Conservation (phyloP, 139 green algal species). For the Micractinium conductrix region DNA sequence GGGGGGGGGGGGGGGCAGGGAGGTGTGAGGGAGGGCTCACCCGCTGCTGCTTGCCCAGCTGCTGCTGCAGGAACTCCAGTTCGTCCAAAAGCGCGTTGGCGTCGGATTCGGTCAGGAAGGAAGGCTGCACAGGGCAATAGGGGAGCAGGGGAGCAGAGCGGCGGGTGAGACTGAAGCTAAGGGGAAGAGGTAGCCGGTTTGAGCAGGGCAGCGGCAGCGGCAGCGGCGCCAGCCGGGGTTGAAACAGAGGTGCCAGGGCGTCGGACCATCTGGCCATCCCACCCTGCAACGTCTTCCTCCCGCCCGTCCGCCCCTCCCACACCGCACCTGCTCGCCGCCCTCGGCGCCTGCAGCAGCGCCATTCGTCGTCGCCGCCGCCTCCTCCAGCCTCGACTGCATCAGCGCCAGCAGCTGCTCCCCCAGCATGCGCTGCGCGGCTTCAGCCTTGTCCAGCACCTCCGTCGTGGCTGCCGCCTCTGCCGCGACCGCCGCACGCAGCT, state of each 20-base stretch:
- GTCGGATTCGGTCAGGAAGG: conserved; percentile 13
- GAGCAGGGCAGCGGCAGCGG: too few relatives aligned
- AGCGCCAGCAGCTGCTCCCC: conserved; percentile 32
- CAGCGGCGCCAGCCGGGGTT: too few relatives aligned
- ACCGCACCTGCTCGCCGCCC: neutral
- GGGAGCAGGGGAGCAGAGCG: neutral
- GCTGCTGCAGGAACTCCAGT: conserved; percentile 39
- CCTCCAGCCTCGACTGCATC: conserved; percentile 9
- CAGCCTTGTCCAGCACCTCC: conserved; percentile 5
- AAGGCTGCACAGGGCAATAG: neutral
- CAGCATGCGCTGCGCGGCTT: neutral
- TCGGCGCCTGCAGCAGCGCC: neutral
- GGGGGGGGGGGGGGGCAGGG: too few relatives aligned
- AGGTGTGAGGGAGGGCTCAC: too few relatives aligned
- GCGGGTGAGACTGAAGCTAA: neutral
- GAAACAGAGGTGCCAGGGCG: neutral
- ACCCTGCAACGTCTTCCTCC: neutral
- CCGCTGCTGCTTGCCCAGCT: conserved; percentile 34
- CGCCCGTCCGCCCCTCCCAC: neutral
- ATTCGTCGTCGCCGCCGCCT: too few relatives aligned
- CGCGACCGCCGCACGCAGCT: conserved; percentile 19
- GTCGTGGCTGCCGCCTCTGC: conserved; percentile 16
- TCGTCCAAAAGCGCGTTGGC: conserved; percentile 41
- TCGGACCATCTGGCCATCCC: neutral
- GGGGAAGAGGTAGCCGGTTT: too few relatives aligned